Evolutionary conservation across 1,284 basidiomycete species (phyloP), one percentile per base, ranked within the genome.

Genomic region (Fomitopsis betulina): DNA sequence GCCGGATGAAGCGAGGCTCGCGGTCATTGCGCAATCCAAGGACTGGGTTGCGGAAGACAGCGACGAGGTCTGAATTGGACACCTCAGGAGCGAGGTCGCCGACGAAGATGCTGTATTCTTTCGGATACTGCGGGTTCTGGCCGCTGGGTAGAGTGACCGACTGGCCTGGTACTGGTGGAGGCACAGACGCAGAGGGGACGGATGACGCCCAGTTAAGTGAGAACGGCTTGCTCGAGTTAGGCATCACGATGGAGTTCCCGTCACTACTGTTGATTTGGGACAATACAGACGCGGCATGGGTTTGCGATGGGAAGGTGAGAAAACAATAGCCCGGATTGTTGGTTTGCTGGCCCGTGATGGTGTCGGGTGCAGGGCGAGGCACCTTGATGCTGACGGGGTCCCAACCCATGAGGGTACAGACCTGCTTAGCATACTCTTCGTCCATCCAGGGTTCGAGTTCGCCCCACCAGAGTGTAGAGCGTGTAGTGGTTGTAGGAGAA

Each of bases 371-470:
- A n/a, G 84, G 80, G 62, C 77, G 86, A 35, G 87, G 87, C 35
- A 90, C 84, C 70, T 85, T 88, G 74, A 90, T 82, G 66, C 71
- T 80, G 70, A 85, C 76, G 27, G 86, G 82, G 57, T 89, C 85
- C 89, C 90, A 92, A 61, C 84, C 81, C 87, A 91, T 89, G 68
- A 92, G 76, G 57, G 71, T 75, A 72, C 89, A 90, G 65, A 92
- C 89, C 70, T 91, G 88, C 71, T 88, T 87, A 49, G 84, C 89
- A 76, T 93, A 94, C 70, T 91, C 87, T 80, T 92, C 91, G 75
- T 93, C 91, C 91, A 94, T 94, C 92, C 91, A 94, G 66, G 87
- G 85, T 73, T 94, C 92, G 58, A 93, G 81, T 68, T 90, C 86
- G 65, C 85, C 84, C 86, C 91, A 91, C 79, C 85, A 89, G 60